A percentile compares a stretch with the other conserved stretches of the same genome.
Conservation (phyloP, 495 filamentous ascomycete genomes). For the Aspergillus steynii region DNA sequence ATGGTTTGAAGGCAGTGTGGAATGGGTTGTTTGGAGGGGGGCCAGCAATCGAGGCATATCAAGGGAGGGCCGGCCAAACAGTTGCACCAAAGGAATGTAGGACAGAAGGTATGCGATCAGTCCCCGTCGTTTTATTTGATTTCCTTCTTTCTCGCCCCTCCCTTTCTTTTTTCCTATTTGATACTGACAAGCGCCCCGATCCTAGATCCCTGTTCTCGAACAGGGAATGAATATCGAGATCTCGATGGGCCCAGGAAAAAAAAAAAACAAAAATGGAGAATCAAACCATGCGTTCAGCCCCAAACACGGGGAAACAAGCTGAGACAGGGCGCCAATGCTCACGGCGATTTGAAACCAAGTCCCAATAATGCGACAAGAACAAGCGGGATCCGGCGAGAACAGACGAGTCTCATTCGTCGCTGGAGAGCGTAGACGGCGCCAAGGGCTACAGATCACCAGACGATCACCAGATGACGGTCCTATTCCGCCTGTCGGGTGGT, state of each 20-base stretch:
- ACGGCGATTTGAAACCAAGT: neutral
- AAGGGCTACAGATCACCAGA: slow-evolving; percentile 20
- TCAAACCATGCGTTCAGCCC: neutral
- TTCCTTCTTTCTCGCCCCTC: slow-evolving; percentile 3
- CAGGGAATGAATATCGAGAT: neutral
- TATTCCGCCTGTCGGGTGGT: neutral
- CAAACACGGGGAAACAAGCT: neutral
- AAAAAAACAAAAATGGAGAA: neutral
- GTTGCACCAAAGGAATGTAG: slow-evolving; percentile 19
- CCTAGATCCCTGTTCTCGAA: neutral
- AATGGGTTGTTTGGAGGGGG: slow-evolving; percentile 6
- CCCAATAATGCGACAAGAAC: neutral
- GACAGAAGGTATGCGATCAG: slow-evolving; percentile 16
- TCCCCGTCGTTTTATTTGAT: slow-evolving; percentile 3
- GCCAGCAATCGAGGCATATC: slow-evolving; percentile 22
- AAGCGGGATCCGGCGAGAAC: neutral
- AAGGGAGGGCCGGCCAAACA: slow-evolving; percentile 13
- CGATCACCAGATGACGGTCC: slow-evolving; percentile 4
- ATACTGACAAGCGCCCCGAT: neutral
- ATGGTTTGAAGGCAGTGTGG: neutral
- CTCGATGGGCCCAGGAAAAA: neutral
- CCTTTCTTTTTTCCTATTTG: neutral
- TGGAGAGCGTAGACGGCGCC: slow-evolving; percentile 15
- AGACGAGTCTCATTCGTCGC: slow-evolving; percentile 15
- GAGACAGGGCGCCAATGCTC: neutral